phyloP scores from a whole-genome alignment of 441 rosid species.

The Croton setiger region DNA sequence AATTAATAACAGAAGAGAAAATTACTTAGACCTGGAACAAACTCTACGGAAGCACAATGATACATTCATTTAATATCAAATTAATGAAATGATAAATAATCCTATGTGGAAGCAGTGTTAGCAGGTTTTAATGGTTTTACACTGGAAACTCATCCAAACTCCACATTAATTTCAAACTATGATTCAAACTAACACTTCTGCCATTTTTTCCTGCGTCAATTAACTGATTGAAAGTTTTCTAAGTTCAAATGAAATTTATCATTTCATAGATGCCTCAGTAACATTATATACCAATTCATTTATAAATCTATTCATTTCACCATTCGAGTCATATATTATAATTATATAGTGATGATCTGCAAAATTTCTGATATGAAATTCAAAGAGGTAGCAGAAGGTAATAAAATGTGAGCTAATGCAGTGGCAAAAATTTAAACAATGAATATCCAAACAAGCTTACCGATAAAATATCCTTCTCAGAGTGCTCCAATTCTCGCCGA shows the following conservation, averaged over 20 bases:
- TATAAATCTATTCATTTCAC: not conserved
- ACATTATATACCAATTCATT: not conserved
- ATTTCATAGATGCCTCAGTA: not conserved
- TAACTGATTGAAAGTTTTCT: not conserved
- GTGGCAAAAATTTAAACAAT: not conserved
- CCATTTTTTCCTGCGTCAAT: not conserved
- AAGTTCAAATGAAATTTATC: not conserved
- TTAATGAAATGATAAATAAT: not conserved
- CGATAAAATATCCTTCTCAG: conserved; percentile 50
- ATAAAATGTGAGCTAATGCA: not conserved
- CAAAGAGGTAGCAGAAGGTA: not conserved
- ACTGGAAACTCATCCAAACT: too few species aligned
- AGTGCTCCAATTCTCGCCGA: conserved; percentile 86
- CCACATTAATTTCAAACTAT: too few species aligned
- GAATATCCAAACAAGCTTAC: conserved; percentile 29
- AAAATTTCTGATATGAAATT: not conserved
- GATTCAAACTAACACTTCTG: too few species aligned
- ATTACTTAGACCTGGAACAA: not conserved
- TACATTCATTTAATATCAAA: not conserved
- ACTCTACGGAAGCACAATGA: not conserved
- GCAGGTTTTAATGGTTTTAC: too few species aligned
- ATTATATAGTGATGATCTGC: not conserved
- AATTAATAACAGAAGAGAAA: not conserved
- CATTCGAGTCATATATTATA: too few species aligned
- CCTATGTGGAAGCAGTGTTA: not conserved